These are phyloP conservation scores for Trypethelium eluteriae DNA, from an alignment of 495 filamentous ascomycete species.

Conservation along the genomic window DNA sequence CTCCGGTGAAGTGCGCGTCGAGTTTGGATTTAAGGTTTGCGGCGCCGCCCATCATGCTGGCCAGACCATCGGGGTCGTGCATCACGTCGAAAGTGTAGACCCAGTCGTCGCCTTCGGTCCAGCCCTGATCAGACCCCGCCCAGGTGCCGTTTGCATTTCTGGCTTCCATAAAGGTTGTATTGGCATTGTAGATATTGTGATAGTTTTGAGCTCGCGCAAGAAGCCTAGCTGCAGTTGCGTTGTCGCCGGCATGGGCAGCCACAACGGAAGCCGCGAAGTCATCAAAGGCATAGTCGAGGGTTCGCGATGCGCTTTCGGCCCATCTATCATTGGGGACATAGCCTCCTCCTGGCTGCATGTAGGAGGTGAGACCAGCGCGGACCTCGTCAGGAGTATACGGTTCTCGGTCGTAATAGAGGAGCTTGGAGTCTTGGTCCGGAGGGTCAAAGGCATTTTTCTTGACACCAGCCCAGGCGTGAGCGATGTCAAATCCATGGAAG, in stretches of 20 bases:
- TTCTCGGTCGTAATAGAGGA: conserved; percentile 25
- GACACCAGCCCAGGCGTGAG: conserved; percentile 20
- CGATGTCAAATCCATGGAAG: conserved; percentile 18
- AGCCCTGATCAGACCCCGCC: conserved; percentile 23
- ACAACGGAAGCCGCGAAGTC: conserved; percentile 22
- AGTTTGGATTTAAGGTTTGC: conserved; percentile 20
- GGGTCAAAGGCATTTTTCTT: conserved; percentile 24
- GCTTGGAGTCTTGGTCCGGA: conserved; percentile 17
- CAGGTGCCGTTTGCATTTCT: conserved; percentile 23
- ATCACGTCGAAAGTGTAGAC: conserved; percentile 25
- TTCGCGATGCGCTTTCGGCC: conserved; percentile 23
- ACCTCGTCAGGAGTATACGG: conserved; percentile 23
- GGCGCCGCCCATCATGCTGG: conserved; percentile 19
- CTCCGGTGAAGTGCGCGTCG: conserved; percentile 20
- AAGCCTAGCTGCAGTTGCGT: conserved; percentile 8
- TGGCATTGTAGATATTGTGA: conserved; percentile 19
- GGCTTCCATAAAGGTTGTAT: conserved; percentile 24
- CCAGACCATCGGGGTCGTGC: conserved; percentile 20
- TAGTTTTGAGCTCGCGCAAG: conserved; percentile 16
- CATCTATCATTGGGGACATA: conserved; percentile 25
- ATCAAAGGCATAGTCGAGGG: conserved; percentile 24
- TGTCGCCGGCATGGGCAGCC: conserved; percentile 20
- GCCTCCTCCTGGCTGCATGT: conserved; percentile 14
- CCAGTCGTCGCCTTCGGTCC: conserved; percentile 26
- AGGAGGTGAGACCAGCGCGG: conserved; percentile 21